A percentile compares a stretch with the other conserved stretches of the same genome.
Evolutionary conservation across 2,329 filamentous ascomycete genomes (phyloP).

Genomic region (Tolypocladium guangdongense): DNA sequence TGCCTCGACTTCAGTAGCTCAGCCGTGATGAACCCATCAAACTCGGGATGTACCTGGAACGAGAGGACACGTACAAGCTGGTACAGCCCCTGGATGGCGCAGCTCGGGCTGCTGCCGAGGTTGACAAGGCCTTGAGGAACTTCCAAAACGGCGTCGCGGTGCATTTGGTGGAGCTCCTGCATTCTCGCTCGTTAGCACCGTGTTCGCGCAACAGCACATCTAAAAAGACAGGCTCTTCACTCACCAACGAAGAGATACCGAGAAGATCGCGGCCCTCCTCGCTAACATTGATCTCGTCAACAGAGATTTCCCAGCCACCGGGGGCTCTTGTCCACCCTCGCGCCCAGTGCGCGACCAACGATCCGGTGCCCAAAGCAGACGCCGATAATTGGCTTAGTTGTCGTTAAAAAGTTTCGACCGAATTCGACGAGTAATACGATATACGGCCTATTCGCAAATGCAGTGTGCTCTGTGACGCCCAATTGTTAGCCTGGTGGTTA

Average conservation of each 20-base stretch:
- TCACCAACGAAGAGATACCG: conserved; percentile 15
- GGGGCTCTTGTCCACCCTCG: conserved; percentile 24
- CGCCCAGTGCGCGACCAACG: conserved; percentile 27
- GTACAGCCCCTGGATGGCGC: conserved; percentile 29
- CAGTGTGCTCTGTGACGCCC: conserved; percentile 16
- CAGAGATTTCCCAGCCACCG: conserved; percentile 30
- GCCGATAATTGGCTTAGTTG: conserved; percentile 24
- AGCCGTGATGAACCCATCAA: conserved; percentile 24
- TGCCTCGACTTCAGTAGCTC: conserved; percentile 17
- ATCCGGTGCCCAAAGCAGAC: conserved; percentile 39
- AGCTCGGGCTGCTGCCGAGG: conserved; percentile 26
- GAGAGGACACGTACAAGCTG: conserved; percentile 22
- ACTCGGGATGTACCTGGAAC: conserved; percentile 34
- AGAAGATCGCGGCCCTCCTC: conserved; percentile 25
- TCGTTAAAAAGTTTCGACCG: conserved; percentile 15
- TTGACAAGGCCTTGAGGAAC: conserved; percentile 24
- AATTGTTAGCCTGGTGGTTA: neutral
- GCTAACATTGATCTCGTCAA: conserved; percentile 24
- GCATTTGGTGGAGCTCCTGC: conserved; percentile 30
- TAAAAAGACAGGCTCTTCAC: neutral
- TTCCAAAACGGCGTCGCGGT: conserved; percentile 28
- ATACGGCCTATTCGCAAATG: conserved; percentile 28
- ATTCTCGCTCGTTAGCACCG: neutral
- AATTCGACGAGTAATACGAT: conserved; percentile 27
- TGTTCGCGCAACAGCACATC: neutral